Percentiles rank a stretch among this genome's conserved stretches.
phyloP scores from a whole-genome alignment of 139 green algal genomes.

The Eudorina sp. region DNA sequence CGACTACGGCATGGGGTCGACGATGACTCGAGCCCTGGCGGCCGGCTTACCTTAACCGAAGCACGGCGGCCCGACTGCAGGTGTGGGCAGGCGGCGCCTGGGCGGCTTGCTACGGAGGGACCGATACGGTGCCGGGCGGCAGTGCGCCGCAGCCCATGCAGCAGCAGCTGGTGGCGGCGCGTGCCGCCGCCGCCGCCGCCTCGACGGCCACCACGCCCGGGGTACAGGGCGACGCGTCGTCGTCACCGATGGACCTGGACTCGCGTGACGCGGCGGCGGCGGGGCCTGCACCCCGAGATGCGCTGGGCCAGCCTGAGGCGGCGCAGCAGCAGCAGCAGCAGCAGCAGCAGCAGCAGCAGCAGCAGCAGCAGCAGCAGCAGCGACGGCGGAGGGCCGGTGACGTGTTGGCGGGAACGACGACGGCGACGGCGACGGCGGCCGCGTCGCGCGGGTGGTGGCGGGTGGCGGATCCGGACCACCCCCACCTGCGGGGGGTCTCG shows the following conservation, averaged over 20 bases:
- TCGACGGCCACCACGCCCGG: neutral
- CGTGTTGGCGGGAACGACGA: neutral
- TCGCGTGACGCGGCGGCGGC: neutral
- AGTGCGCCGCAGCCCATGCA: constrained; percentile 2
- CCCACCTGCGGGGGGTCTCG: neutral
- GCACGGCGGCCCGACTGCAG: neutral
- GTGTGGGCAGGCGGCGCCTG: constrained; percentile 35
- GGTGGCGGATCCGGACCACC: constrained; percentile 9
- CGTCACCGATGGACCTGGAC: neutral
- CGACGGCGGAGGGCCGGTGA: neutral
- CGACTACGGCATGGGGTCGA: too few relatives aligned
- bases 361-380: neutral
- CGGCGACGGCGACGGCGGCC: neutral
- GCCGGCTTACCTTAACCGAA: too few relatives aligned
- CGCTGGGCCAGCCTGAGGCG: neutral
- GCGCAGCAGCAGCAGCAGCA: neutral
- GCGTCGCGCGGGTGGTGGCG: constrained; percentile 24
- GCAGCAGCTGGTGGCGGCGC: constrained; percentile 12
- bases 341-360: neutral
- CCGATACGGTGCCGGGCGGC: neutral
- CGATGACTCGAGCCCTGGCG: too few relatives aligned
- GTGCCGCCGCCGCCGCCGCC: neutral
- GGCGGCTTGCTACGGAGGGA: constrained; percentile 19
- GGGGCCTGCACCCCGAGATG: neutral
- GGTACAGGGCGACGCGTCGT: neutral